phyloP scores from a whole-genome alignment of 2,329 filamentous ascomycete species.

The Mollisiaceae sp. region DNA sequence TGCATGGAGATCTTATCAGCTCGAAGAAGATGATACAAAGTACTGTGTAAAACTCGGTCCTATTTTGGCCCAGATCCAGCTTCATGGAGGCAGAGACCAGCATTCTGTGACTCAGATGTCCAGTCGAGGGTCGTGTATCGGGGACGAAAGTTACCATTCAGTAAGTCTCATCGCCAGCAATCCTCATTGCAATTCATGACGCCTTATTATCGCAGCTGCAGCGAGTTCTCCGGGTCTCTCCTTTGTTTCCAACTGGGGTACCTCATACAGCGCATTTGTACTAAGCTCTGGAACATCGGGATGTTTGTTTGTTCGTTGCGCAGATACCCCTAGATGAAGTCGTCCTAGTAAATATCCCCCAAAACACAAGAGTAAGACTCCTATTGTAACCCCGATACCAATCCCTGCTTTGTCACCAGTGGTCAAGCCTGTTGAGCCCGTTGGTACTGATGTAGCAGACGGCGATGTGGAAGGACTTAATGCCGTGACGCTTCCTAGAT shows the following conservation, averaged over 20 bases:
- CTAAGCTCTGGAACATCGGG: constrained; percentile 4
- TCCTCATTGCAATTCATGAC: constrained; percentile 5
- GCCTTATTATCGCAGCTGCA: neutral
- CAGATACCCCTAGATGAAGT: neutral
- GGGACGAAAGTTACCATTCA: too few relatives aligned
- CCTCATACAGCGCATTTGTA: neutral
- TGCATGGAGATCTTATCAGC: too few relatives aligned
- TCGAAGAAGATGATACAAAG: too few relatives aligned
- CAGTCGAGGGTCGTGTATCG: too few relatives aligned
- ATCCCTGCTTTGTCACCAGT: constrained; percentile 1
- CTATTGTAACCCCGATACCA: neutral
- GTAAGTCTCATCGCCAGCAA: too few relatives aligned
- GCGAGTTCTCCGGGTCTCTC: neutral
- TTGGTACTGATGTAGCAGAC: neutral
- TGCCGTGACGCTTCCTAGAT: neutral
- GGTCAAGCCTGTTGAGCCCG: neutral
- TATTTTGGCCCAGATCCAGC: too few relatives aligned
- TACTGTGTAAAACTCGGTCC: too few relatives aligned
- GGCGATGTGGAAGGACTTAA: neutral
- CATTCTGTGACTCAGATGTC: too few relatives aligned
- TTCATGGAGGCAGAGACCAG: too few relatives aligned
- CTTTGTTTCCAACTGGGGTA: neutral
- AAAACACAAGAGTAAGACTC: neutral
- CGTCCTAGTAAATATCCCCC: neutral
- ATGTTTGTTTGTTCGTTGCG: too few relatives aligned